Evolutionary conservation across 1,139 yeast genomes (phyloP).

Genomic region (Hyphopichia buzzinii): DNA sequence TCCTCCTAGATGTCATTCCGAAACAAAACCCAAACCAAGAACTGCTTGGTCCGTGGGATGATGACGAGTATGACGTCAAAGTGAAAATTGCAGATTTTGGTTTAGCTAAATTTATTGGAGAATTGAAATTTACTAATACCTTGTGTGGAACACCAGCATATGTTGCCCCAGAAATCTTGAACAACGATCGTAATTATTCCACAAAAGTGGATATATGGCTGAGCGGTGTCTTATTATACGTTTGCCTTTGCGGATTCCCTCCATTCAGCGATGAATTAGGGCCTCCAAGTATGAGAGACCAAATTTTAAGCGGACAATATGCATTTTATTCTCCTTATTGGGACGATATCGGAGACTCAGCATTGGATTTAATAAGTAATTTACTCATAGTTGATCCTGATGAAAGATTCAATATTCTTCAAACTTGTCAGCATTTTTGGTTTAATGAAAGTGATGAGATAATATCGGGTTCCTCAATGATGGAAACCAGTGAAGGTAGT

Average conservation of each 20-base stretch:
- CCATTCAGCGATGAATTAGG: constrained; percentile 81
- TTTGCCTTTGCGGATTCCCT: constrained; percentile 80
- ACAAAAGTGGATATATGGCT: constrained; percentile 81
- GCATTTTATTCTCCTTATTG: constrained; percentile 81
- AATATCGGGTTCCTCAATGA: constrained; percentile 1
- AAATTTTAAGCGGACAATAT: constrained; percentile 61
- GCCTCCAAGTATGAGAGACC: constrained; percentile 77
- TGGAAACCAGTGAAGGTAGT: constrained; percentile 5
- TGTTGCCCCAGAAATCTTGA: constrained; percentile 75
- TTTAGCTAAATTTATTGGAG: constrained; percentile 76
- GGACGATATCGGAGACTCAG: constrained; percentile 67
- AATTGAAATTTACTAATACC: constrained; percentile 69
- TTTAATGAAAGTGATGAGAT: constrained; percentile 22
- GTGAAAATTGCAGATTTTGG: constrained; percentile 85
- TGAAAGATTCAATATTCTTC: constrained; percentile 49
- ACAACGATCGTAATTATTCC: constrained; percentile 53
- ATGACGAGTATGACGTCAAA: constrained; percentile 55
- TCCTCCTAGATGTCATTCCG: constrained; percentile 67
- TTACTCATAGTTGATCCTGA: constrained; percentile 59
- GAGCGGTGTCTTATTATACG: constrained; percentile 72
- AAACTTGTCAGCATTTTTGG: constrained; percentile 62
- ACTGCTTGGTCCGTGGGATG: constrained; percentile 72
- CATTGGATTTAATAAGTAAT: constrained; percentile 61
- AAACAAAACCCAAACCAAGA: constrained; percentile 42
- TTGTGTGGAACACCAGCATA: constrained; percentile 84